These are phyloP conservation scores for Micractinium sp. DNA, from an alignment of 139 green algal genomes.

Conservation along the genomic window DNA sequence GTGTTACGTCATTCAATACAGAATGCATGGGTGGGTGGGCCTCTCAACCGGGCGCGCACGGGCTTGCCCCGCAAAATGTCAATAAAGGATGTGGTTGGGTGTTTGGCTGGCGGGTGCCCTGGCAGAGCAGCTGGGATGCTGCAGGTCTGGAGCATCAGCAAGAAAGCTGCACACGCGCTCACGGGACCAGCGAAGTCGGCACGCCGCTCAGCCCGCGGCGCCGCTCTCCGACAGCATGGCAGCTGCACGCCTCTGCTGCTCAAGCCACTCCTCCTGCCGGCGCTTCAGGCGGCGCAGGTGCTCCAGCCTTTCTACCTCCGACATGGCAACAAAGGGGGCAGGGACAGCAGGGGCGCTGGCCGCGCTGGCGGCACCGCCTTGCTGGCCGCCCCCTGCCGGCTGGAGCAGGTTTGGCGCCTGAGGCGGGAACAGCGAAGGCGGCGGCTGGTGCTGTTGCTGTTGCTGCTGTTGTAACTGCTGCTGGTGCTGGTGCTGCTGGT, in stretches of 20 bases:
- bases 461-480: too few relatives aligned
- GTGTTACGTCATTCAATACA: too few relatives aligned
- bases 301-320: not conserved
- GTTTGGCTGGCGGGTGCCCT: too few relatives aligned
- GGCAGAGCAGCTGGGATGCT: too few relatives aligned
- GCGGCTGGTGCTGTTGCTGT: not conserved
- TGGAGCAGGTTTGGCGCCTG: not conserved
- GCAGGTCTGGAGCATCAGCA: too few relatives aligned
- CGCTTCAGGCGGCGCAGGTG: constrained; percentile 18
- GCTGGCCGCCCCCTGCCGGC: not conserved
- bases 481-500: not conserved
- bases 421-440: not conserved
- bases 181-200: not conserved
- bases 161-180: too few relatives aligned
- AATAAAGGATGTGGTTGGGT: too few relatives aligned
- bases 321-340: not conserved
- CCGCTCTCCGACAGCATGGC: not conserved
- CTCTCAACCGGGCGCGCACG: too few relatives aligned
- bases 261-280: constrained; percentile 22
- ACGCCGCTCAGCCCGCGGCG: not conserved
- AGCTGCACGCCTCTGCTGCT: constrained; percentile 6
- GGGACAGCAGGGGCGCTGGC: not conserved
- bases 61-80: too few relatives aligned
- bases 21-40: too few relatives aligned
- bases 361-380: not conserved